Percentiles rank a stretch among this genome's conserved stretches.
These are phyloP conservation scores for Hydnomerulius pinastri DNA, from an alignment of 768 basidiomycete genomes.

Conservation along the genomic window DNA sequence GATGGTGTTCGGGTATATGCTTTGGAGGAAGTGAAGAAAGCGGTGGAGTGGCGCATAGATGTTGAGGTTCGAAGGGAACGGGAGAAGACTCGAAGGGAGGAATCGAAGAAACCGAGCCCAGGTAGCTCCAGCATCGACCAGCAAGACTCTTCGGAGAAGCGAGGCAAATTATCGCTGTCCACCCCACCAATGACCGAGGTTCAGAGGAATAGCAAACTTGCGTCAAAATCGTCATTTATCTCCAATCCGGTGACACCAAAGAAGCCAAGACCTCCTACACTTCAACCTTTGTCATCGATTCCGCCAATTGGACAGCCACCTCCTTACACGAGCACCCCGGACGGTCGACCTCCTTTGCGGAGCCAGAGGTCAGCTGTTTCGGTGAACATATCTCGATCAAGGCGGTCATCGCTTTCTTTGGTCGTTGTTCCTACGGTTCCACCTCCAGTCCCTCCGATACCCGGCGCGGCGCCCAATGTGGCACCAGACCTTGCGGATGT, in stretches of 20 bases:
- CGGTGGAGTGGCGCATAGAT: conserved; percentile 87
- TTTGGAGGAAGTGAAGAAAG: conserved; percentile 81
- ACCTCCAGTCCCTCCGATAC: conserved; percentile 39
- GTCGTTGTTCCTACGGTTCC: conserved; percentile 48
- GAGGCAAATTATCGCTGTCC: conserved; percentile 49
- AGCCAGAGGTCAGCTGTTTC: conserved; percentile 45
- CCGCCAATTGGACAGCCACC: conserved; percentile 61
- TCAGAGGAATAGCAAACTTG: conserved; percentile 19
- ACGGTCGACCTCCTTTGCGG: conserved; percentile 37
- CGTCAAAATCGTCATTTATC: conserved; percentile 21
- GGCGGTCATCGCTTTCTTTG: conserved; percentile 57
- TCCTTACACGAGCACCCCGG: conserved; percentile 50
- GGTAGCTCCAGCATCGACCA: conserved; percentile 36
- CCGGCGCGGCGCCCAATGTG: conserved; percentile 32
- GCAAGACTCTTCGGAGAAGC: conserved; percentile 49
- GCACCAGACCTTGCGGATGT: conserved; percentile 40
- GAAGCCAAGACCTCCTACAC: conserved; percentile 28
- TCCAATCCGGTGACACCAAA: conserved; percentile 18
- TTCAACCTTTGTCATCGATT: conserved; percentile 19
- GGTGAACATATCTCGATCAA: conserved; percentile 45
- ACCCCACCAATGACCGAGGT: conserved; percentile 44
- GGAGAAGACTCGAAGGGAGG: conserved; percentile 69
- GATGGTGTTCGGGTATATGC: conserved; percentile 90
- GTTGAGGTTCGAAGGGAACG: conserved; percentile 74
- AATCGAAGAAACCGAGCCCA: conserved; percentile 52